Conservation (phyloP, 176 grass and related monocot genomes). For the Tillandsia fasciculata region DNA sequence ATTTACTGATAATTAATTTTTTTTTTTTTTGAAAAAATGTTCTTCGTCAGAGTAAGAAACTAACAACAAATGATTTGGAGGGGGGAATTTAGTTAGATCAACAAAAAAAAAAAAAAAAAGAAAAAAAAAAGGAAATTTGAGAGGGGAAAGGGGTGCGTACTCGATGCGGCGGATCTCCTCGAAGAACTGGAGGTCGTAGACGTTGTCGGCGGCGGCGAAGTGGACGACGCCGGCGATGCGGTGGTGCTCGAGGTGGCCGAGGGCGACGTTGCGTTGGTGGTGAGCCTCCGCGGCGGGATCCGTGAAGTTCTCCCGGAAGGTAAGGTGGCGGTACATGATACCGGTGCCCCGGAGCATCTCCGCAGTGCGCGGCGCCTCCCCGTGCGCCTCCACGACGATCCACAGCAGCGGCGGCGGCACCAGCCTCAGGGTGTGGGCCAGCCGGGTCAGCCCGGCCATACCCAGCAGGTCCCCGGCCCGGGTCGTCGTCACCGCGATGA, state of each 20-base stretch:
- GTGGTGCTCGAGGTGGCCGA: constrained; percentile 84
- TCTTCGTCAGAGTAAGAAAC: background rate
- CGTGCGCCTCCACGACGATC: constrained; percentile 69
- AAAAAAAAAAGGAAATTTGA: background rate
- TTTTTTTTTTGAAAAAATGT: background rate
- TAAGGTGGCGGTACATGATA: constrained; percentile 87
- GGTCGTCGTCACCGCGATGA: constrained; percentile 86
- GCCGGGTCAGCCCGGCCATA: constrained; percentile 36
- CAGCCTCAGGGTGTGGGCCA: constrained; percentile 64
- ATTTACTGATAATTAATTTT: no score
- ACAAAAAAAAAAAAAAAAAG: background rate
- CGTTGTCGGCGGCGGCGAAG: constrained; percentile 57
- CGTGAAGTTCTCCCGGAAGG: constrained; percentile 88
- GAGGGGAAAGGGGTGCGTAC: constrained; percentile 27
- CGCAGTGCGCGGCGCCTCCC: constrained; percentile 42
- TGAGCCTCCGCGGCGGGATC: constrained; percentile 47
- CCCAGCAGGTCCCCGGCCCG: constrained; percentile 26
- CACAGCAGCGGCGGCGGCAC: constrained; percentile 70
- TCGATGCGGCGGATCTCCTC: constrained; percentile 82
- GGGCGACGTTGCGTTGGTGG: constrained; percentile 85
- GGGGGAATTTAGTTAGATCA: background rate
- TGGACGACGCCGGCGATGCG: constrained; percentile 61
- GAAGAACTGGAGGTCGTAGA: constrained; percentile 66
- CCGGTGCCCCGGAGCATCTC: constrained; percentile 69
- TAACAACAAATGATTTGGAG: background rate